A percentile compares a stretch with the other conserved stretches of the same genome.
phyloP scores from a whole-genome alignment of 2,329 filamentous ascomycete genomes.

The Exserohilum rostratum region DNA sequence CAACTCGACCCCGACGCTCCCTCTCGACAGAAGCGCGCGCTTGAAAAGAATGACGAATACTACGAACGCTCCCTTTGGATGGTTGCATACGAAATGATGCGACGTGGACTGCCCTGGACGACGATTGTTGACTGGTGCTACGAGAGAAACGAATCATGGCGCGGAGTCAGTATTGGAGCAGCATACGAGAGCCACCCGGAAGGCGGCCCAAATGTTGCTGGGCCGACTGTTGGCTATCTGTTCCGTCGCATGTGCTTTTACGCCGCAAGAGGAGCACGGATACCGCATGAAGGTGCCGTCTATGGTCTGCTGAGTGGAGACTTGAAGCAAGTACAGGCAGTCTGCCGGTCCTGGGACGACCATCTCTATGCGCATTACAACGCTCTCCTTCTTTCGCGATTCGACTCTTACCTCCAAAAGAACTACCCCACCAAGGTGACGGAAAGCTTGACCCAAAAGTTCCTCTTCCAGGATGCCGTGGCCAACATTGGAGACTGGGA shows the following conservation, averaged over 20 bases:
- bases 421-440: conserved; percentile 59
- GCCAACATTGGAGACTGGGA: conserved; percentile 65
- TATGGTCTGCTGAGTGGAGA: conserved; percentile 92
- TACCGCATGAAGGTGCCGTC: conserved; percentile 84
- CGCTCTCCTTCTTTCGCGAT: conserved; percentile 78
- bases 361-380: conserved; percentile 88
- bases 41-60: conserved; percentile 83
- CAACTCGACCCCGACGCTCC: conserved; percentile 91
- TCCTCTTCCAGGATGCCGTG: conserved; percentile 69
- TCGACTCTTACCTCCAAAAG: conserved; percentile 71
- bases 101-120: conserved; percentile 76
- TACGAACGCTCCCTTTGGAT: conserved; percentile 92
- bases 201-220: conserved; percentile 47
- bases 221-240: conserved; percentile 55
- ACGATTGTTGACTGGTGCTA: conserved; percentile 85
- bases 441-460: conserved; percentile 62
- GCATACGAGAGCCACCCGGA: conserved; percentile 59
- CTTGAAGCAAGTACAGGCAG: conserved; percentile 74
- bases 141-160: conserved; percentile 86
- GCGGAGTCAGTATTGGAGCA: conserved; percentile 80
- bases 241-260: conserved; percentile 82
- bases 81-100: conserved; percentile 90
- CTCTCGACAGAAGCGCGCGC: conserved; percentile 74
- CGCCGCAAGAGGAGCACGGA: conserved; percentile 71
- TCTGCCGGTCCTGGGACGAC: conserved; percentile 84